Evolutionary conservation across 164 flowering plant genomes (phyloP), one percentile per base, ranked within the genome.

Genomic region (Annona cherimola): DNA sequence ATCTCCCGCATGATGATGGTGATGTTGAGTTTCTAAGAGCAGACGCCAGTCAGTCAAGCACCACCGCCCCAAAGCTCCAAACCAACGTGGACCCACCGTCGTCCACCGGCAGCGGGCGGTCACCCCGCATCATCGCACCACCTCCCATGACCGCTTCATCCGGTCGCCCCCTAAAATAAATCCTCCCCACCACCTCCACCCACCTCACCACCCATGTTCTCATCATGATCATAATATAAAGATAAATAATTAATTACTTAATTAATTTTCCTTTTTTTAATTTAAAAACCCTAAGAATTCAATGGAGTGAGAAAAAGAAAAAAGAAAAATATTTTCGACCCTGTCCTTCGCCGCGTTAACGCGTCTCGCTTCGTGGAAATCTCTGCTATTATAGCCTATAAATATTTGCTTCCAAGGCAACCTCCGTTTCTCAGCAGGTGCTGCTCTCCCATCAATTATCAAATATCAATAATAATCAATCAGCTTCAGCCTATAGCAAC

Each of bases 301-400:
- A 26, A 19, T 3, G 19, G 26, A 5, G 60, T 16, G 20, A 26
- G 44, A 46, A 8, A 40, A 5, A 44, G 5, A 16, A 60, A 3
- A 5, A 14, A 40, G 59, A 18, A n/a, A 55, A 14, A 41, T 14
- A 2, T 42, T 18, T n/a, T 4, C 14, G 68, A 66, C 65, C 61
- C 66, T 69, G 69, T 73, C 65, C 42, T 41, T 73, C 66, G 57
- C 42, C 75, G 75, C 75, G 75, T 73, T 73, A 63, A 73, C 75
- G 75, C 75, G 75, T 59, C 70, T 73, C 3, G 11, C 6, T 72
- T 60, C 65, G 40, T 14, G 74, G 11, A 55, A 16, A 42, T 20
- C 69, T 50, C 41, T 67, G 41, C 44, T 16, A 50, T 63, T 61
- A 11, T 16, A 11, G 14, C 19, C 26, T 66, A 66, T 73, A 73